phyloP scores from a whole-genome alignment of 257 asterid species.

The Cordia subcordata region DNA sequence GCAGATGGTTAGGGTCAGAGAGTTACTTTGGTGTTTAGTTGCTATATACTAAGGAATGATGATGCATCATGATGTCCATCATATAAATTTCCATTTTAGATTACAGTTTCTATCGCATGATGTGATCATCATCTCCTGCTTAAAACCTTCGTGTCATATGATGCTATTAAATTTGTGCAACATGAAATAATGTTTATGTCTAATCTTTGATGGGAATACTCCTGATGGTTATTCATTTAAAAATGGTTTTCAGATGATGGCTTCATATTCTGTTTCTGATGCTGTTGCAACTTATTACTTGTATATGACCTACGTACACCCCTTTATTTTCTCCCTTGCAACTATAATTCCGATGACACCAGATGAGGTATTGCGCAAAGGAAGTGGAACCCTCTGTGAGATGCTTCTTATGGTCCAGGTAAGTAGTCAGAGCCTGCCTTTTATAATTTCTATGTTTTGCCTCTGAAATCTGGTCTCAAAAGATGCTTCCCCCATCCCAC shows the following conservation, averaged over 20 bases:
- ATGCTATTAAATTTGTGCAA: not conserved
- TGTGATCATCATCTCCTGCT: not conserved
- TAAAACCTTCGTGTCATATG: not conserved
- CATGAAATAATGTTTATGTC: not conserved
- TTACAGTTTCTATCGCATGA: not conserved
- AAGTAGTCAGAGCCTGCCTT: constrained; percentile 17
- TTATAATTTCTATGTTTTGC: not conserved
- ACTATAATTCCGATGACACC: constrained; percentile 99
- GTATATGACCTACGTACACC: constrained; percentile 97
- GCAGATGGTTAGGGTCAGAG: no score
- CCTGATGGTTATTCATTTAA: constrained; percentile 8
- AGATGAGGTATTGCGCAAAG: constrained; percentile 95
- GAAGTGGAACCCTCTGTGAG: constrained; percentile 98
- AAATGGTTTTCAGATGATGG: constrained; percentile 83
- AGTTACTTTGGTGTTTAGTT: no score
- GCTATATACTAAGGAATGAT: no score
- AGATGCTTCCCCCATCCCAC: not conserved
- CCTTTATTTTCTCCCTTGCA: constrained; percentile 96
- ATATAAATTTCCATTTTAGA: no score
- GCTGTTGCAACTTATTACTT: constrained; percentile 98
- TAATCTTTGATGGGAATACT: not conserved
- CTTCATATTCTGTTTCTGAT: constrained; percentile 99
- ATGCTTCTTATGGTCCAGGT: constrained; percentile 99
- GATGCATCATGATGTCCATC: no score
- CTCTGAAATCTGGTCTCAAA: not conserved